These are phyloP conservation scores for Ustilago loliicola DNA, from an alignment of 1,284 basidiomycete genomes.

Conservation along the genomic window DNA sequence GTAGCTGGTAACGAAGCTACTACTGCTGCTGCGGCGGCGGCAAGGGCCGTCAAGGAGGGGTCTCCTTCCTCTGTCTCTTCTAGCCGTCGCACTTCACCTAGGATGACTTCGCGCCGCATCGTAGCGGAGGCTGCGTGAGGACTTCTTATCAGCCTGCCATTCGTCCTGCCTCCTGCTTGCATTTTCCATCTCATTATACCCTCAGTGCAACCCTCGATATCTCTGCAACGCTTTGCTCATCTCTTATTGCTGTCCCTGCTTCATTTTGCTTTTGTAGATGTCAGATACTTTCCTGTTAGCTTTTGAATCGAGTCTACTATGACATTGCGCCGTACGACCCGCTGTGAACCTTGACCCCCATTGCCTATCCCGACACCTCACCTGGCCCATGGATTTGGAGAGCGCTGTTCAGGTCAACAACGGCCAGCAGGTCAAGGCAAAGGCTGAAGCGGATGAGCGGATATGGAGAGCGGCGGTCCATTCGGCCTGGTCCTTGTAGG, in stretches of 20 bases:
- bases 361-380: not conserved
- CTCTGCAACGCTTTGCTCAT: conserved; percentile 1
- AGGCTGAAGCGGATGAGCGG: not conserved
- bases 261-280: not conserved
- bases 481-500: conserved; percentile 2
- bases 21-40: conserved; percentile 5
- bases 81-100: conserved; percentile 48
- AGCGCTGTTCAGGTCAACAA: not conserved
- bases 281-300: not conserved
- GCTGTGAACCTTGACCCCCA: not conserved
- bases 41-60: conserved; percentile 26
- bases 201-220: not conserved
- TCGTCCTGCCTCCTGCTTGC: not conserved
- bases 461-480: not conserved
- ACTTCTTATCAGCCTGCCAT: not conserved
- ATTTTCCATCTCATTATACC: conserved; percentile 7
- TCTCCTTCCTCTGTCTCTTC: conserved; percentile 41
- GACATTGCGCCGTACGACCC: not conserved
- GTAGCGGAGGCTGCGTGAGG: conserved; percentile 27
- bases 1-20: conserved; percentile 4
- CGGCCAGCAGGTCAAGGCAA: not conserved
- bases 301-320: not conserved
- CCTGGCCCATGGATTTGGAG: not conserved
- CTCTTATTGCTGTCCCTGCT: not conserved
- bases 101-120: conserved; percentile 38